These are phyloP conservation scores for Phytophthora cactorum DNA, from an alignment of 352 stramenopile species.

Conservation along the genomic window DNA sequence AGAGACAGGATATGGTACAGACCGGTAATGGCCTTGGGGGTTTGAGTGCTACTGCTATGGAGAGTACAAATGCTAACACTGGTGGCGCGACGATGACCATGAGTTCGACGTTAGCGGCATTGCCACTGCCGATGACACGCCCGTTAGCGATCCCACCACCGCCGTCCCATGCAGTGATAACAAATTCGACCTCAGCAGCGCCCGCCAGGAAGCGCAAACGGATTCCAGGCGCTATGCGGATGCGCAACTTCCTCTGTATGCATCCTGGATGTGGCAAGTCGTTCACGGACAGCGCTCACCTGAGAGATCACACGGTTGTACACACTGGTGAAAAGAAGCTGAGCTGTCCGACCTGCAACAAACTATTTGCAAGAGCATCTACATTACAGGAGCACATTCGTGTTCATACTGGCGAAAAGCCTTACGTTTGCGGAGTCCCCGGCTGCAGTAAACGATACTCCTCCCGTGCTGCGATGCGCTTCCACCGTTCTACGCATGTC, in stretches of 20 bases:
- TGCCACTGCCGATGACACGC: conserved; percentile 16
- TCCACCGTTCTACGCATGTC: conserved; percentile 54
- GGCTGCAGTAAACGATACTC: conserved; percentile 73
- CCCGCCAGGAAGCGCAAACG: conserved; percentile 51
- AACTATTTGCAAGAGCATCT: conserved; percentile 57
- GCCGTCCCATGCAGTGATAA: conserved; percentile 5
- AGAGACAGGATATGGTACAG: conserved; percentile 15
- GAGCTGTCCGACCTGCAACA: conserved; percentile 51
- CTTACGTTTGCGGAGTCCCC: conserved; percentile 57
- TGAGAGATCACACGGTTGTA: conserved; percentile 76
- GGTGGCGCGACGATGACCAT: conserved; percentile 16
- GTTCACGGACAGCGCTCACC: conserved; percentile 72
- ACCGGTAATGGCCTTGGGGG: conserved; percentile 12
- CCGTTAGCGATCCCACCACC: conserved; percentile 25
- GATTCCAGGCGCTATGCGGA: conserved; percentile 44
- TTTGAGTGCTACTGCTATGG: conserved; percentile 5
- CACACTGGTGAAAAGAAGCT: conserved; percentile 75
- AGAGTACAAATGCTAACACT: conserved; percentile 8
- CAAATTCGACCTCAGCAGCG: neutral
- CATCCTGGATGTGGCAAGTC: conserved; percentile 73
- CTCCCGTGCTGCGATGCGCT: conserved; percentile 65
- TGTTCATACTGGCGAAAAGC: conserved; percentile 79
- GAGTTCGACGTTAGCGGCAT: conserved; percentile 9
- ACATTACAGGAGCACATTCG: conserved; percentile 70
- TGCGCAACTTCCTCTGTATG: conserved; percentile 76